These are phyloP conservation scores for Lagenaria siceraria DNA, from an alignment of 306 rosid species.

Conservation along the genomic window DNA sequence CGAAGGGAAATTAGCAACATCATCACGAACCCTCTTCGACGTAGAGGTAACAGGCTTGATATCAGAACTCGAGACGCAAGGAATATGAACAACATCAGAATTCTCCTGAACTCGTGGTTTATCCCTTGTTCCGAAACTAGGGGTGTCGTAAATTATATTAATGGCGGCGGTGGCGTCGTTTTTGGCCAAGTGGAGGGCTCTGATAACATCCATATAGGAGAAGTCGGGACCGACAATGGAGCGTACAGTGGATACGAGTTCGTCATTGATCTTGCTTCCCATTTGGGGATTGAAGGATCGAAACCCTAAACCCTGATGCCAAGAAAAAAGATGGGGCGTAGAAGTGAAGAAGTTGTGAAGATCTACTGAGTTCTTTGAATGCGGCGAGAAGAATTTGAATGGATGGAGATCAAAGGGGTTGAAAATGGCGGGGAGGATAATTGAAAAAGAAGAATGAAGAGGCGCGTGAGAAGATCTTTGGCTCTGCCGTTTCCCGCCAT, in stretches of 20 bases:
- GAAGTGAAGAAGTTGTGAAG: neutral
- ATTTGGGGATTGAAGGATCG: conserved; percentile 19
- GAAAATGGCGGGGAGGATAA: neutral
- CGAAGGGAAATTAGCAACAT: neutral
- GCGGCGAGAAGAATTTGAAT: neutral
- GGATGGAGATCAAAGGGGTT: neutral
- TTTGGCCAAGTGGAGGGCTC: conserved; percentile 86
- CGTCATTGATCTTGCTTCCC: conserved; percentile 62
- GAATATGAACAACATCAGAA: conserved; percentile 5
- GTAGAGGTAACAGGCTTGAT: neutral
- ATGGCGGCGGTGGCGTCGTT: conserved; percentile 88
- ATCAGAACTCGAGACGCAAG: conserved; percentile 19
- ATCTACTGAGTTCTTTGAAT: neutral
- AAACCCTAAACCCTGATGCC: conserved; percentile 28
- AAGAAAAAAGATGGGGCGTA: neutral
- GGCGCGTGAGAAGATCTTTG: neutral
- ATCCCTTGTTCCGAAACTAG: conserved; percentile 25
- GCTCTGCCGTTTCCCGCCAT: conserved; percentile 1
- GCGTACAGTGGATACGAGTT: conserved; percentile 59
- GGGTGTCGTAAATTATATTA: conserved; percentile 61
- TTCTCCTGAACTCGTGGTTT: conserved; percentile 8
- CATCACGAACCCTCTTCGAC: conserved; percentile 7
- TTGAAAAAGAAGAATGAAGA: neutral
- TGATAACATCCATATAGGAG: conserved; percentile 75
- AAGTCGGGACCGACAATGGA: conserved; percentile 62